phyloP scores from a whole-genome alignment of 2,329 filamentous ascomycete genomes.

The Monosporascus cannonballus region DNA sequence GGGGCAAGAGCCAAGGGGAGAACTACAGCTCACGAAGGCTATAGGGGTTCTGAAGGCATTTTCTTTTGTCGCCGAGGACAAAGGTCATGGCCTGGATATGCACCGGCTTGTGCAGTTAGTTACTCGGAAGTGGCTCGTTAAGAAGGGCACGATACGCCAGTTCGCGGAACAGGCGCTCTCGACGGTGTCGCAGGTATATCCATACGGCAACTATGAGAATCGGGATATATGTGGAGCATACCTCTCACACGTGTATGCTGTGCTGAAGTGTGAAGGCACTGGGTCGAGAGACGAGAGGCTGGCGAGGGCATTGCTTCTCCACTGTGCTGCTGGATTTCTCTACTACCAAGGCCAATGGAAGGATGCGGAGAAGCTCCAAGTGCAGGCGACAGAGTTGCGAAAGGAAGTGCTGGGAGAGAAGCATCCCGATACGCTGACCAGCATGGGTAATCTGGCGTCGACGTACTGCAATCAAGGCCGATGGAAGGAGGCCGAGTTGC shows the following conservation, averaged over 20 bases:
- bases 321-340: neutral
- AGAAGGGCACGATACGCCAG: slow-evolving; percentile 15
- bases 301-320: neutral
- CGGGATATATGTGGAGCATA: slow-evolving; percentile 7
- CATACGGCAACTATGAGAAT: slow-evolving; percentile 21
- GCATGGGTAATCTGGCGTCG: no score
- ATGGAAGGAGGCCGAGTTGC: no score
- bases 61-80: slow-evolving; percentile 26
- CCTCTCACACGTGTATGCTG: neutral
- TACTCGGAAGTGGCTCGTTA: slow-evolving; percentile 27
- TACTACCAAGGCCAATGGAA: no score
- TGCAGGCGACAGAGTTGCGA: no score
- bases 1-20: neutral
- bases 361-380: no score
- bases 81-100: slow-evolving; percentile 30
- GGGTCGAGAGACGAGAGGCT: neutral
- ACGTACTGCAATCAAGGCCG: no score
- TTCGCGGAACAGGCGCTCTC: slow-evolving; percentile 25
- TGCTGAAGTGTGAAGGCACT: neutral
- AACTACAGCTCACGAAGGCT: slow-evolving; percentile 19
- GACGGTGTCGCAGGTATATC: slow-evolving; percentile 21
- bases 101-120: slow-evolving; percentile 35
- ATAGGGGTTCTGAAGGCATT: slow-evolving; percentile 28
- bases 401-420: no score
- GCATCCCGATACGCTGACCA: no score